Base-by-base conservation (phyloP, 179 eudicot genomes). In the Carnegiea gigantea region DNA sequence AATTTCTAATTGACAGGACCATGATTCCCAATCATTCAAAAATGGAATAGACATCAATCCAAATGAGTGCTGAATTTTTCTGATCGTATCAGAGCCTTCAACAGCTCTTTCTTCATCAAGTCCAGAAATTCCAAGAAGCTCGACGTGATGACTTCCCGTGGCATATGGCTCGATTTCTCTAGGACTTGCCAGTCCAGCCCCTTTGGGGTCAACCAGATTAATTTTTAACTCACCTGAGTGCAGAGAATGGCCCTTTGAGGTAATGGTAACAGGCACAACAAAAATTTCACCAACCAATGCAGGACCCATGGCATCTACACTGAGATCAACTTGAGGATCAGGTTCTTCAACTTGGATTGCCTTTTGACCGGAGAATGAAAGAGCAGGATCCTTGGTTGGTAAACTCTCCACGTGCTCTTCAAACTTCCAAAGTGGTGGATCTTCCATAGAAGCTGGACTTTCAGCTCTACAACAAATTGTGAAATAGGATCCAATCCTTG, bases 151-250 rank as follows among this genome's bases (percentile, higher is more conserved):
- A 88, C 84, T 90, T 68, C 91, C 98, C 0, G 86, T 23, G 33
- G 94, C 88, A 76, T 84, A 79, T 49, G 92, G 88, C 54, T 95
- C 94, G 11, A 81, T 87, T 83, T 94, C 98, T 83, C 93, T 90
- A n/a, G 99, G 99, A 88, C 99, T 97, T 65, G 92, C 93, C 81
- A 97, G 92, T 79, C 99, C 97, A 64, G 94, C 98, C 49, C 98
- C 99, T 90, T 90, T 91, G 48, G 97, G 89, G 84, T 97, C 99
- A 77, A 97, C 99, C 54, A 97, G 87, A 81, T 97, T 97, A 71
- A 97, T 91, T 86, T 97, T 95, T 83, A 97, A 82, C 77, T 97
- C 99, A 78, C 99, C 99, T 30, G 91, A 89, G 83, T 87, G 70
- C 38, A 93, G 91, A 17, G 86, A 71, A 85, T 97, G 98, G 57